phyloP scores from a whole-genome alignment of 306 rosid genomes.

The Herpetospermum pedunculosum region DNA sequence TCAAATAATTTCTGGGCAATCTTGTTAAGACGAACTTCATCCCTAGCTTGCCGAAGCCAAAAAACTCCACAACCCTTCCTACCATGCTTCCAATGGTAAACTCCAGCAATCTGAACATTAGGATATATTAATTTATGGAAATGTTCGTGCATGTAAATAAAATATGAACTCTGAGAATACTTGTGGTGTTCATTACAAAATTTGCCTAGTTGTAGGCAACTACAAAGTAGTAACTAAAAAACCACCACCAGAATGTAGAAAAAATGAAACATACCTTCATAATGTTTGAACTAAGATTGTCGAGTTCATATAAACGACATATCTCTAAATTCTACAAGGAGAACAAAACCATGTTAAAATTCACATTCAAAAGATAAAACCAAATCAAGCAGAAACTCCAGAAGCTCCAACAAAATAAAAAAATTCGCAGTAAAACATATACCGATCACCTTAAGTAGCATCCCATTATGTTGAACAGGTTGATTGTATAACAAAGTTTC shows the following conservation, averaged over 20 bases:
- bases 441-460: slow-evolving; percentile 62
- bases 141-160: neutral
- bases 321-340: slow-evolving; percentile 73
- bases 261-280: slow-evolving; percentile 47
- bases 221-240: neutral
- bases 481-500: slow-evolving; percentile 65
- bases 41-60: slow-evolving; percentile 92
- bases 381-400: slow-evolving; percentile 3
- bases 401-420: slow-evolving; percentile 9
- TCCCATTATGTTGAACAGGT: slow-evolving; percentile 56
- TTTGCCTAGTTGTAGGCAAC: neutral
- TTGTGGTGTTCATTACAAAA: neutral
- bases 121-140: neutral
- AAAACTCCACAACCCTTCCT: slow-evolving; percentile 73
- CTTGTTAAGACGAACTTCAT: slow-evolving; percentile 63
- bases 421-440: slow-evolving; percentile 3
- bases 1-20: slow-evolving; percentile 83
- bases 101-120: slow-evolving; percentile 67
- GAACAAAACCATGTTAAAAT: slow-evolving; percentile 8
- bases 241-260: neutral
- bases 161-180: neutral
- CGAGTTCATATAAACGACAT: slow-evolving; percentile 75
- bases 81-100: slow-evolving; percentile 92
- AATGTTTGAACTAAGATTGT: slow-evolving; percentile 52
- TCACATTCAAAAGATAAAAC: slow-evolving; percentile 11